Percentiles rank a stretch among this genome's conserved stretches.
Evolutionary conservation across 2,329 filamentous ascomycete species (phyloP).

Genomic region (Westerdykella aurantiaca): DNA sequence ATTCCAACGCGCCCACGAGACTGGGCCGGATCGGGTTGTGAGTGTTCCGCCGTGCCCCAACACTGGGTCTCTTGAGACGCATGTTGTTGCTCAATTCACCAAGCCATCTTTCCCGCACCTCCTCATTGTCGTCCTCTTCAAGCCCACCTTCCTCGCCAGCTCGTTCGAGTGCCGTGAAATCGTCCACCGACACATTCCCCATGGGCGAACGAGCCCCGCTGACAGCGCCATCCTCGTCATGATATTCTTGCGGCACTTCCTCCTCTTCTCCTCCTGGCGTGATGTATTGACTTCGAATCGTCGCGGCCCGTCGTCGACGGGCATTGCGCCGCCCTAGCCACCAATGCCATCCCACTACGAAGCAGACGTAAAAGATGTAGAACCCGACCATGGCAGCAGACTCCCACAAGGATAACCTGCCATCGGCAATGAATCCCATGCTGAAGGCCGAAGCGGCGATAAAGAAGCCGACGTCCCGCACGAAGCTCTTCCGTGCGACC

Average conservation of each 20-base stretch:
- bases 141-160: slow-evolving; percentile 55
- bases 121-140: slow-evolving; percentile 53
- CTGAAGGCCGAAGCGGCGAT: slow-evolving; percentile 80
- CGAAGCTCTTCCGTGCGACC: slow-evolving; percentile 82
- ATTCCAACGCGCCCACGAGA: slow-evolving; percentile 87
- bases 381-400: slow-evolving; percentile 85
- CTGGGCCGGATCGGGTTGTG: slow-evolving; percentile 86
- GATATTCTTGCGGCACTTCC: slow-evolving; percentile 49
- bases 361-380: slow-evolving; percentile 81
- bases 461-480: slow-evolving; percentile 90
- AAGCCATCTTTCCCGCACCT: slow-evolving; percentile 58
- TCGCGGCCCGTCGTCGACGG: slow-evolving; percentile 59
- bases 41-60: slow-evolving; percentile 62
- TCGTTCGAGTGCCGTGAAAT: slow-evolving; percentile 57
- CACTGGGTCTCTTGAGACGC: slow-evolving; percentile 68
- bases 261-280: slow-evolving; percentile 55
- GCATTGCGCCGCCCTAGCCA: slow-evolving; percentile 60
- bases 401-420: slow-evolving; percentile 79
- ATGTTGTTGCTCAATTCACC: slow-evolving; percentile 90
- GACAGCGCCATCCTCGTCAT: slow-evolving; percentile 49
- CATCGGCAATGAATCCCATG: slow-evolving; percentile 81
- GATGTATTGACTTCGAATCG: slow-evolving; percentile 69
- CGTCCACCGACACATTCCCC: slow-evolving; percentile 47
- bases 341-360: slow-evolving; percentile 93
- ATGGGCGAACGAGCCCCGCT: slow-evolving; percentile 34